Base-by-base conservation (phyloP, 2,329 filamentous ascomycete genomes). In the Didymella pinodella region DNA sequence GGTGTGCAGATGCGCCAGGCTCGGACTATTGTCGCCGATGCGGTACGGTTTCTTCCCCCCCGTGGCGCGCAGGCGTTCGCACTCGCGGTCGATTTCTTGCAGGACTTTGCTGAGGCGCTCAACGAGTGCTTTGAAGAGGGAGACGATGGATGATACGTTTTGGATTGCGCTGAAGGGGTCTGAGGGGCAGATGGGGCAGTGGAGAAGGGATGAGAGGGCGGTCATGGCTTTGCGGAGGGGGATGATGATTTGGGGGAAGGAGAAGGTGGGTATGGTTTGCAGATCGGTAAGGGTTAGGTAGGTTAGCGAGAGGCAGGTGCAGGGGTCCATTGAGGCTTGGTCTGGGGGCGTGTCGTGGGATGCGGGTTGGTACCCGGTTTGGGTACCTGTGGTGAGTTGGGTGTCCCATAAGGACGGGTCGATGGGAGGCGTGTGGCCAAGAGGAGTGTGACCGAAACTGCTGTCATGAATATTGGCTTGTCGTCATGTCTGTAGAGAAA, bases 271-370 rank as follows among this genome's bases (percentile, higher is more conserved):
- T 48, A 81, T 69, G 11, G 75, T 65, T 60, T 80, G 77, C 18
- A 84, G 73, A 41, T 74, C 76, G 18, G 72, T 75, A 22, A 82
- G 69, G 2, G 77, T 77, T 2, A 83, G 72, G 64, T 81, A 83
- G 54, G 80, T 78, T n/a, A 75, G 74, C 8, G 77, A 78, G 32
- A 83, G 77, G 60, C 81, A 83, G 48, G 76, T 75, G 65, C 81
- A 83, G 14, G 69, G 68, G 20, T 28, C 63, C 40, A 57, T 43
- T 12, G 67, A 57, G 54, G 57, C 22, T 18, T 55, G 57, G 41
- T 47, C 18, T 7, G 58, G 25, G 11, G 55, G 28, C 25, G 59
- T 48, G 20, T 18, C 11, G 14, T 53, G 28, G 20, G 26, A 31
- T 8, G 50, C 32, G 49, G 40, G 32, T 45, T 31, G 45, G 14